Evolutionary conservation across 1,284 basidiomycete species (phyloP).

Genomic region (Ganoderma boninense): DNA sequence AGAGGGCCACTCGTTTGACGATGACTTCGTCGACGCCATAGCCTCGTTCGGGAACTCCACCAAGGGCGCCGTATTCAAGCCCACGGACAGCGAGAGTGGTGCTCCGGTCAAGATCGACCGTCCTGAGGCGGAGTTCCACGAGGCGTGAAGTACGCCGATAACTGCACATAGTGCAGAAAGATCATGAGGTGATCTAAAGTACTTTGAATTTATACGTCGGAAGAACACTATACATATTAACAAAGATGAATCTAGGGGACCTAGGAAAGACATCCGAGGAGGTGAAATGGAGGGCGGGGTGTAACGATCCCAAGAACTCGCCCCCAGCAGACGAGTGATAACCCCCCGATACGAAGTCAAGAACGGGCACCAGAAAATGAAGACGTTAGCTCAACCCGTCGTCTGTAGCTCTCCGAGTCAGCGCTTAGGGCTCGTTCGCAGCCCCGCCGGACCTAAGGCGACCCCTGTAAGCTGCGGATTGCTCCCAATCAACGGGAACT

Average conservation of each 20-base stretch:
- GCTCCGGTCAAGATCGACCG: background rate
- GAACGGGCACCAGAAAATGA: background rate
- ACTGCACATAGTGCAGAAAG: too few species aligned
- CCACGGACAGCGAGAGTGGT: background rate
- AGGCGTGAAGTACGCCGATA: constrained; percentile 3
- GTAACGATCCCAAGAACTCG: too few species aligned
- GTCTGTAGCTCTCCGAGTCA: too few species aligned
- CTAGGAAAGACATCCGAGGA: too few species aligned
- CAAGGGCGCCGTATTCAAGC: constrained; percentile 12
- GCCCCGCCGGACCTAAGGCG: background rate
- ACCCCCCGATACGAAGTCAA: background rate
- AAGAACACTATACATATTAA: too few species aligned
- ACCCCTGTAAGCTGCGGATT: background rate
- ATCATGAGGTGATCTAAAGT: too few species aligned
- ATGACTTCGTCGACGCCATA: constrained; percentile 20
- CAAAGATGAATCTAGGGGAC: too few species aligned
- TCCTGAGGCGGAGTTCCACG: constrained; percentile 3
- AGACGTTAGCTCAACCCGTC: background rate
- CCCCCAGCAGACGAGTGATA: too few species aligned
- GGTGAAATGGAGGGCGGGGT: too few species aligned
- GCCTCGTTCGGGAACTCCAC: constrained; percentile 11
- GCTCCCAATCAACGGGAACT: background rate
- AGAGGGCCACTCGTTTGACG: constrained; percentile 27
- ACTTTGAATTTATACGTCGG: too few species aligned
- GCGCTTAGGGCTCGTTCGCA: background rate